Evolutionary conservation across 2,329 filamentous ascomycete genomes (phyloP).

Genomic region (Colletotrichum destructivum): DNA sequence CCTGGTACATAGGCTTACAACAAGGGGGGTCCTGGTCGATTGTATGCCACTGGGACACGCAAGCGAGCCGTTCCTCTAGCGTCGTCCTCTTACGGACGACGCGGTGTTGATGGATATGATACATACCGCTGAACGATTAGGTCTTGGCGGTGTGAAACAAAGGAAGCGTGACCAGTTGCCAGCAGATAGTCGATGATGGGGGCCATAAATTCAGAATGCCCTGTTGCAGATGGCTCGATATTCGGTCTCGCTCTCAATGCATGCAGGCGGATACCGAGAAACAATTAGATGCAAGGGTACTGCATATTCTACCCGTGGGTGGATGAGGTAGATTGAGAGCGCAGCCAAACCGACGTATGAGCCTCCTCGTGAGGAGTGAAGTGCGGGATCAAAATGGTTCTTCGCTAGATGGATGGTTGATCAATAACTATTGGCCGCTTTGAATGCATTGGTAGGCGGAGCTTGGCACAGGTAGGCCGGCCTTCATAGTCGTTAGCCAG

Average conservation of each 20-base stretch:
- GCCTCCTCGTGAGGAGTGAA: not conserved
- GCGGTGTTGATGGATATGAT: conserved; percentile 28
- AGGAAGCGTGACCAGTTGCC: conserved; percentile 25
- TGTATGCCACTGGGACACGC: no score
- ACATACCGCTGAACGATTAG: conserved; percentile 17
- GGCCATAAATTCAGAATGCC: not conserved
- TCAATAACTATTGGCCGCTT: conserved; percentile 3
- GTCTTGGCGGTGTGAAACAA: conserved; percentile 14
- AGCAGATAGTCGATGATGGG: conserved; percentile 18
- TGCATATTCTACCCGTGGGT: not conserved
- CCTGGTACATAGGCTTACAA: not conserved
- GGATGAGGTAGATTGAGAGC: not conserved
- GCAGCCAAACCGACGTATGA: conserved; percentile 15
- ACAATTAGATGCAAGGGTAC: conserved; percentile 10
- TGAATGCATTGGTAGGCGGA: conserved; percentile 10
- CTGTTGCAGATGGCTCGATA: conserved; percentile 10
- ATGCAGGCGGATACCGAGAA: conserved; percentile 16
- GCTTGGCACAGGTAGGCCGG: not conserved
- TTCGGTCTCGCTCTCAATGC: conserved; percentile 6
- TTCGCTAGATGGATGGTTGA: conserved; percentile 14
- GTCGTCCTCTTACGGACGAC: conserved; percentile 1
- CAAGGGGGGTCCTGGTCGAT: no score
- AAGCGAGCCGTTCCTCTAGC: conserved; percentile 7
- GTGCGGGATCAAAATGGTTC: conserved; percentile 21
- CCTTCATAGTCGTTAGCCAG: not conserved